Percentiles rank a stretch among this genome's conserved stretches.
These are phyloP conservation scores for Coemansia sp. DNA, from an alignment of 192 early-diverging fungal species.

Conservation along the genomic window DNA sequence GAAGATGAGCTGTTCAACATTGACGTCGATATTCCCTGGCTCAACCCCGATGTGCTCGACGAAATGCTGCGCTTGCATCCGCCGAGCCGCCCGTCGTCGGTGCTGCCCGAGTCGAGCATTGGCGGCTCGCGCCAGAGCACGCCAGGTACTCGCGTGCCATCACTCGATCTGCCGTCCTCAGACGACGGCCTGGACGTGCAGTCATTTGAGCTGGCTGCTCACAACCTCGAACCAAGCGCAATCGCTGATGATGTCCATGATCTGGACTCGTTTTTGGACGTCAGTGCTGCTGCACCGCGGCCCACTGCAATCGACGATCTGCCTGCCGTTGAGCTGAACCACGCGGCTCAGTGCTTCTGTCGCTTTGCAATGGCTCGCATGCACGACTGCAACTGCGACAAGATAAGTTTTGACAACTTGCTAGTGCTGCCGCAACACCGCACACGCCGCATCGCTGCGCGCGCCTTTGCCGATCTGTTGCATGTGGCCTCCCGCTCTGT, in stretches of 20 bases:
- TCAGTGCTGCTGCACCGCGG: background rate
- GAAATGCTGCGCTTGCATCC: background rate
- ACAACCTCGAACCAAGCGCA: background rate
- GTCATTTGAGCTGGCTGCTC: constrained; percentile 33
- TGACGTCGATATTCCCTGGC: constrained; percentile 46
- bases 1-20: constrained; percentile 13
- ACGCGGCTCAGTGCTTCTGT: constrained; percentile 29
- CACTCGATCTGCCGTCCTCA: constrained; percentile 30
- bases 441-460: constrained; percentile 35
- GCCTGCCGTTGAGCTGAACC: constrained; percentile 12
- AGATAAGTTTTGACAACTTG: constrained; percentile 18
- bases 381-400: constrained; percentile 1
- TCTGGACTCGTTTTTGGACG: constrained; percentile 40
- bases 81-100: constrained; percentile 9
- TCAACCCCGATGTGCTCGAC: constrained; percentile 22
- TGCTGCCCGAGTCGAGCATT: constrained; percentile 28
- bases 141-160: constrained; percentile 20
- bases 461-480: constrained; percentile 42
- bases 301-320: background rate
- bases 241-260: constrained; percentile 1
- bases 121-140: constrained; percentile 16
- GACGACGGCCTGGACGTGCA: constrained; percentile 41
- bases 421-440: constrained; percentile 23
- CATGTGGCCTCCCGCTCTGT: constrained; percentile 38
- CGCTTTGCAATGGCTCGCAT: constrained; percentile 24